These are phyloP conservation scores for Pseudogymnoascus pannorum DNA, from an alignment of 2,329 filamentous ascomycete genomes.

Conservation along the genomic window DNA sequence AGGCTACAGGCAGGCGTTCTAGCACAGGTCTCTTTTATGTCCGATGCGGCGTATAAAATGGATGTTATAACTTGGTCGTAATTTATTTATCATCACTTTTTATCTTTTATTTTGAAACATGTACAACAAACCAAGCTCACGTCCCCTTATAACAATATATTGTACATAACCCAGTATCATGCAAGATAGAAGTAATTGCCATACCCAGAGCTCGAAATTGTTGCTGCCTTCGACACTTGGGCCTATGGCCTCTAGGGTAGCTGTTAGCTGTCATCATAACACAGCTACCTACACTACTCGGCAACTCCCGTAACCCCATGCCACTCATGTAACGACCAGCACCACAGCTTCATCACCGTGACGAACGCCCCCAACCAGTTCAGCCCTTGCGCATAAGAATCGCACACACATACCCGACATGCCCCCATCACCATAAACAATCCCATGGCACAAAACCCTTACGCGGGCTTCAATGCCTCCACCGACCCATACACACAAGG, in stretches of 20 bases:
- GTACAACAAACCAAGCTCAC: background rate
- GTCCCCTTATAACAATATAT: background rate
- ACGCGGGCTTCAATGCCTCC: slow-evolving; percentile 21
- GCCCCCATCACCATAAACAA: background rate
- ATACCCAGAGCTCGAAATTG: background rate
- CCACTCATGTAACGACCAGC: background rate
- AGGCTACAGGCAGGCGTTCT: background rate
- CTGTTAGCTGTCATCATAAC: slow-evolving; percentile 1
- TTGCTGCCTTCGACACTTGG: background rate
- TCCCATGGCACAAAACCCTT: slow-evolving; percentile 27
- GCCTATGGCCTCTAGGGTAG: background rate
- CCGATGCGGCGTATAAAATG: too few species aligned
- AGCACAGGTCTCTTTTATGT: background rate
- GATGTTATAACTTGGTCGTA: background rate
- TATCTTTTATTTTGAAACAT: background rate
- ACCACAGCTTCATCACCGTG: background rate
- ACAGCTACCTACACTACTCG: background rate
- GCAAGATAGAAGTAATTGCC: background rate
- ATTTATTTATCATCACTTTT: background rate
- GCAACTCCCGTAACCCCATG: slow-evolving; percentile 3
- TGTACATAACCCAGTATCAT: background rate
- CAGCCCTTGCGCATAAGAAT: background rate
- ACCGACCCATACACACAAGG: slow-evolving; percentile 25
- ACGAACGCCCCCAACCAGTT: background rate
- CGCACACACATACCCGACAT: background rate